Percentiles rank a stretch among this genome's conserved stretches.
phyloP scores from a whole-genome alignment of 352 stramenopile species.

The Phytophthora tubulina region DNA sequence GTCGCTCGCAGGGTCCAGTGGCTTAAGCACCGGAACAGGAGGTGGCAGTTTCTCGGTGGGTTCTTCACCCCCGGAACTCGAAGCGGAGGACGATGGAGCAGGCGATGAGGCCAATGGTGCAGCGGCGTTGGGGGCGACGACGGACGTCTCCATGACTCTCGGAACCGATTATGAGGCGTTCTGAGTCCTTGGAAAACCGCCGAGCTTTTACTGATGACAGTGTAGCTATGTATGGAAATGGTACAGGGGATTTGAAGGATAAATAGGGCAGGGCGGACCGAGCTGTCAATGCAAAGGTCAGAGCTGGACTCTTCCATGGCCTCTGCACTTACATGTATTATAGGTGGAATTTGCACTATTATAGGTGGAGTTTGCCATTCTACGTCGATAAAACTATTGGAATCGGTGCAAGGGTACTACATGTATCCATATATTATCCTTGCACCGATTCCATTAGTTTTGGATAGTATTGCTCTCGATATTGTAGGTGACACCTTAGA shows the following conservation, averaged over 20 bases:
- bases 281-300: not conserved
- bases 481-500: no score
- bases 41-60: constrained; percentile 33
- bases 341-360: no score
- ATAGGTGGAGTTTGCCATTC: no score
- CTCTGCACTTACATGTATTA: not conserved
- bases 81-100: constrained; percentile 40
- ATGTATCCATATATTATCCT: no score
- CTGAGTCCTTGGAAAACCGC: constrained; percentile 11
- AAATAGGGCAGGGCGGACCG: constrained; percentile 36
- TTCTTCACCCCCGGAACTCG: constrained; percentile 46
- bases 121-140: not conserved
- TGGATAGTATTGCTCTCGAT: no score
- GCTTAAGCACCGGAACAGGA: constrained; percentile 24
- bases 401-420: no score
- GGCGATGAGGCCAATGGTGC: constrained; percentile 24
- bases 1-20: constrained; percentile 37
- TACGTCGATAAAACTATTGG: no score
- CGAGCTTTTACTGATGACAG: constrained; percentile 31
- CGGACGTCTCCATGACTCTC: constrained; percentile 21
- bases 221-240: not conserved
- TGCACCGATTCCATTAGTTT: no score
- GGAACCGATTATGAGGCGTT: constrained; percentile 4
- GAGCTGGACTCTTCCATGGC: constrained; percentile 5
- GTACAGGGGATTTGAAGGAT: constrained; percentile 1